Evolutionary conservation across 495 filamentous ascomycete species (phyloP).

Genomic region (Rhizodiscina lignyota): DNA sequence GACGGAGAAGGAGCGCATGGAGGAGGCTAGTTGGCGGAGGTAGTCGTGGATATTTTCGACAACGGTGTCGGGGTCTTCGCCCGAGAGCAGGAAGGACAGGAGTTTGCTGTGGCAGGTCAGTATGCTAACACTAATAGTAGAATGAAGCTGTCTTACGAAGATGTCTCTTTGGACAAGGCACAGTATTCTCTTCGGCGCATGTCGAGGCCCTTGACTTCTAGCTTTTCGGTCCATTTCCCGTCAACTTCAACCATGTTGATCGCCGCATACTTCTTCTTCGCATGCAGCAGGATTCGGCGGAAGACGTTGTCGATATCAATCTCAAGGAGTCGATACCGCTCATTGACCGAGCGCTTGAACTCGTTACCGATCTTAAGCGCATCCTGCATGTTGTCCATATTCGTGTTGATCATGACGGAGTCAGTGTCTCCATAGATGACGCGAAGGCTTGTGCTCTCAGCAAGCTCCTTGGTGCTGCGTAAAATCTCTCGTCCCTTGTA

Average conservation of each 20-base stretch:
- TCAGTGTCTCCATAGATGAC: conserved; percentile 99
- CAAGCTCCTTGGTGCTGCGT: conserved; percentile 82
- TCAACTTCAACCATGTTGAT: conserved; percentile 82
- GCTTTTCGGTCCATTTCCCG: conserved; percentile 81
- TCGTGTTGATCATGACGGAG: conserved; percentile 99
- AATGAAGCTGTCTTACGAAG: conserved; percentile 28
- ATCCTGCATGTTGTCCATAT: conserved; percentile 81
- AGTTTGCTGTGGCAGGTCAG: conserved; percentile 25
- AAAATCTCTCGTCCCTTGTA: conserved; percentile 97
- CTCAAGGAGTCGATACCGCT: conserved; percentile 74
- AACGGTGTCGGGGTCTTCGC: conserved; percentile 78
- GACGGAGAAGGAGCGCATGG: conserved; percentile 65
- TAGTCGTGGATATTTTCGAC: conserved; percentile 86
- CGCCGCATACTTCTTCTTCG: conserved; percentile 98
- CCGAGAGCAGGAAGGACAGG: conserved; percentile 81
- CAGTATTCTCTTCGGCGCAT: conserved; percentile 97
- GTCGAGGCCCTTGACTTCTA: conserved; percentile 96
- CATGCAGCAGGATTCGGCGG: conserved; percentile 78
- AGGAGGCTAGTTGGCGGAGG: conserved; percentile 58
- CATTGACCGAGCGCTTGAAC: conserved; percentile 69
- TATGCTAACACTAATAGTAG: not conserved
- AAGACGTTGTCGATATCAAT: conserved; percentile 99
- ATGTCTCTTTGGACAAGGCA: conserved; percentile 82
- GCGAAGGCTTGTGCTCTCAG: conserved; percentile 68
- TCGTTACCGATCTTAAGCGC: conserved; percentile 76